These are phyloP conservation scores for Avena insularis DNA, from an alignment of 176 grass and related monocot genomes.

Conservation along the genomic window DNA sequence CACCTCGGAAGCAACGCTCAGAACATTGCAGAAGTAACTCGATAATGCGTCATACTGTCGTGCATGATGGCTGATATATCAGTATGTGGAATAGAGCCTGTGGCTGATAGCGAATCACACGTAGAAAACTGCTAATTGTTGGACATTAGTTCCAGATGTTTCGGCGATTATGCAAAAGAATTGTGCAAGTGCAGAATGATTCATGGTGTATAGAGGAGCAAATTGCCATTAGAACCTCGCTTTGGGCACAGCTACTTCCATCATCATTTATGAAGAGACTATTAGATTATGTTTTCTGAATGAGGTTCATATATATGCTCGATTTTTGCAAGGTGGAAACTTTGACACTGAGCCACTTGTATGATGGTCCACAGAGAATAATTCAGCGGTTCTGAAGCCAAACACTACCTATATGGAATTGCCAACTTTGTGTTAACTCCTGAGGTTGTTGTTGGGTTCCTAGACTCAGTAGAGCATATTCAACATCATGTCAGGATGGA, in stretches of 20 bases:
- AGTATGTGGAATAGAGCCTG: neutral
- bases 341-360: neutral
- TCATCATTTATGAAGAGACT: neutral
- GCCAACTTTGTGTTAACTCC: too few relatives aligned
- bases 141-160: neutral
- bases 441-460: too few relatives aligned
- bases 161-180: neutral
- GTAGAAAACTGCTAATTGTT: neutral
- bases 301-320: neutral
- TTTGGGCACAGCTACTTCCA: neutral
- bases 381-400: too few relatives aligned
- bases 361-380: neutral
- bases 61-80: constrained; percentile 2
- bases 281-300: neutral
- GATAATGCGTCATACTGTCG: neutral
- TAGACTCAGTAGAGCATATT: too few relatives aligned
- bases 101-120: neutral
- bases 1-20: neutral
- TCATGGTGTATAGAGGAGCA: neutral
- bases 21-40: constrained; percentile 14
- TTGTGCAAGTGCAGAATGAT: neutral
- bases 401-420: too few relatives aligned
- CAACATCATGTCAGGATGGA: too few relatives aligned
- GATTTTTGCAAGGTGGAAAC: neutral
- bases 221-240: neutral